Evolutionary conservation across 495 filamentous ascomycete genomes (phyloP), one percentile per base, ranked within the genome.

Genomic region (Talaromyces thailandensis): DNA sequence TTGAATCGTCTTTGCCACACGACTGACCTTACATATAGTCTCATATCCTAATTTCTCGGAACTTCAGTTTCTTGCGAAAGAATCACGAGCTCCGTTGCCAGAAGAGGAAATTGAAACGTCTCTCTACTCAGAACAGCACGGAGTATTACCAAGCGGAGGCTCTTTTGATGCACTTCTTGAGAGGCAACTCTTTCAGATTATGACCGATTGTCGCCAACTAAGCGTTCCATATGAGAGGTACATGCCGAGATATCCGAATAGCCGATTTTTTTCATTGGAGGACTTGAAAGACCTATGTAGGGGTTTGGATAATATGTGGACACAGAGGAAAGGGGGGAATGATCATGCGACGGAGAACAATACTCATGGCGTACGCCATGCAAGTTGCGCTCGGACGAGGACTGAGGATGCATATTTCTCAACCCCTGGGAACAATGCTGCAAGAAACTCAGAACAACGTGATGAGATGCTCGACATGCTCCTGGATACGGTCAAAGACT

Each of bases 41-140:
- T 79, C 84, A 31, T 83, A 89, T 66, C 77, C 88, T 50, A 75
- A 82, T 1, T 92, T 90, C 69, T 87, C 83, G 1, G 84, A 89
- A 65, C 85, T 87, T 76, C 76, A 77, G 16, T 90, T 91, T 65
- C 78, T 89, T 69, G 35, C 45, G 8, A 62, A 65, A 29, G 25
- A 63, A 35, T 9, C 31, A 0, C 61, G 37, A 56, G 24, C 52
- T 29, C 23, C 51, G 14, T 55, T 23, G 12, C 16, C 58, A 16
- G 26, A 51, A 21, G 35, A 31, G 40, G 14, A 25, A 28, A 9
- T 6, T 3, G 4, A 53, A 14, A 21, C 1, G 43, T 21, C 43
- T 48, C 18, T 21, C 8, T 8, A 21, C 18, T 18, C 43, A 18
- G 43, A 2, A 21, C 16, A 48, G n/a, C 43, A 48, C 43, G 4